Evolutionary conservation across 2,329 filamentous ascomycete species (phyloP).

Genomic region (Botrytis hyacinthi): DNA sequence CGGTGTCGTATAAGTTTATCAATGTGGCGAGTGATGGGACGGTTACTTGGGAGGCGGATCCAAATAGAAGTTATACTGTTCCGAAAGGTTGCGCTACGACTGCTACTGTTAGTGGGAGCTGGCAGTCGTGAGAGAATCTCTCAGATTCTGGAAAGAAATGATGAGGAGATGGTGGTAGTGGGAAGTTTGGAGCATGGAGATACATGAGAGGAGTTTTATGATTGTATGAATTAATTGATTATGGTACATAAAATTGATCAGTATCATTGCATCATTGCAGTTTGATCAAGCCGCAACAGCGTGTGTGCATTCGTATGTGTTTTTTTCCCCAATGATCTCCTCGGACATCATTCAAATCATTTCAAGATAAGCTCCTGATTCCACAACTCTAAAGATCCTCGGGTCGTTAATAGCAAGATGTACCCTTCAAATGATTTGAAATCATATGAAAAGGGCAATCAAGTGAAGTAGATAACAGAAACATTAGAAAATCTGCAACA

Average conservation of each 20-base stretch:
- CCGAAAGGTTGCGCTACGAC: slow-evolving; percentile 32
- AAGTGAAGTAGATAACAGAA: not conserved
- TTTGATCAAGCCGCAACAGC: not conserved
- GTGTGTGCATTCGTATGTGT: not conserved
- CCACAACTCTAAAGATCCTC: not conserved
- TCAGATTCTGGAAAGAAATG: not conserved
- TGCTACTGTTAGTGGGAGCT: slow-evolving; percentile 29
- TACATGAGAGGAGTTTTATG: not conserved
- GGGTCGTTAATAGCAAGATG: not conserved
- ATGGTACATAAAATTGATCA: not conserved
- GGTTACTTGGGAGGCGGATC: slow-evolving; percentile 63
- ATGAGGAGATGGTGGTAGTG: not conserved
- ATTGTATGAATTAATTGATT: not conserved
- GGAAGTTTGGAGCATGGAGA: not conserved
- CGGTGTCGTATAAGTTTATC: slow-evolving; percentile 68
- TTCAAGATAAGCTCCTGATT: not conserved
- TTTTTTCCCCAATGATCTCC: not conserved
- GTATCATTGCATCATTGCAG: not conserved
- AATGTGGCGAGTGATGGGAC: slow-evolving; percentile 53
- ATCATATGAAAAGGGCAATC: not conserved
- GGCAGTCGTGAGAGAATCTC: slow-evolving; percentile 23
- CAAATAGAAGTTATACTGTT: slow-evolving; percentile 35
- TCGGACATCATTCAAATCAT: not conserved
- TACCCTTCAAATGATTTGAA: not conserved
- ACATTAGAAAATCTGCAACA: not conserved